Evolutionary conservation across 2,329 filamentous ascomycete genomes (phyloP), one percentile per base, ranked within the genome.

Genomic region (Dendryphion nanum): DNA sequence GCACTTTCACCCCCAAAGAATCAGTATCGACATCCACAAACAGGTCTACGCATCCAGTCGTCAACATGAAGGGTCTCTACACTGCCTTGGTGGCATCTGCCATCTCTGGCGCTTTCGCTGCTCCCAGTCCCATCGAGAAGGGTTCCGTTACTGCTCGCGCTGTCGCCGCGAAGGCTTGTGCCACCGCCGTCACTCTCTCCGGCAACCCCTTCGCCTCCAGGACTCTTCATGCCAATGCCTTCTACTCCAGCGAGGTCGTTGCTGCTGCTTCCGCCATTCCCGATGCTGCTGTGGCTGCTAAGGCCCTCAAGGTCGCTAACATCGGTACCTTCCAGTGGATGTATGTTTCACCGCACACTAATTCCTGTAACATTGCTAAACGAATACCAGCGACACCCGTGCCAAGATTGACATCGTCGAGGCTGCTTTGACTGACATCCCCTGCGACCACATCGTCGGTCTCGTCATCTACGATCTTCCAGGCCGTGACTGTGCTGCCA

Each of bases 391-490:
- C 18, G 69, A 67, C 41, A 77, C 76, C 42, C 73, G 77, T 23
- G 69, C 72, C 16, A 65, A 65, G 19, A 74, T 78, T 63, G 65
- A 63, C 2, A 64, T 68, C 2, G 69, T 72, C 41, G 64, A 78
- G 38, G 62, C 63, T 6, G 68, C 73, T 37, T 74, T 78, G 45
- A 77, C 77, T 47, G 64, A 63, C 30, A 71, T 71, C 30, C 70
- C 71, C 18, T 74, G 74, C 29, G 66, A 55, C 42, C 69, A 73
- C 47, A 71, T 75, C 16, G 74, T 71, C 21, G 70, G 68, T 15
- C 72, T 82, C 38, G 79, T 83, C 48, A 77, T 83, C 55, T 83
- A 83, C 61, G 77, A 83, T 57, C 68, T 83, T 13, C 80, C 80
- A 33, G 79, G 81, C 48, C 78, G 80, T 65, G 80, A 83, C 57